Conservation (phyloP, 2,329 filamentous ascomycete genomes). For the Cylindrodendrum hubeiense region DNA sequence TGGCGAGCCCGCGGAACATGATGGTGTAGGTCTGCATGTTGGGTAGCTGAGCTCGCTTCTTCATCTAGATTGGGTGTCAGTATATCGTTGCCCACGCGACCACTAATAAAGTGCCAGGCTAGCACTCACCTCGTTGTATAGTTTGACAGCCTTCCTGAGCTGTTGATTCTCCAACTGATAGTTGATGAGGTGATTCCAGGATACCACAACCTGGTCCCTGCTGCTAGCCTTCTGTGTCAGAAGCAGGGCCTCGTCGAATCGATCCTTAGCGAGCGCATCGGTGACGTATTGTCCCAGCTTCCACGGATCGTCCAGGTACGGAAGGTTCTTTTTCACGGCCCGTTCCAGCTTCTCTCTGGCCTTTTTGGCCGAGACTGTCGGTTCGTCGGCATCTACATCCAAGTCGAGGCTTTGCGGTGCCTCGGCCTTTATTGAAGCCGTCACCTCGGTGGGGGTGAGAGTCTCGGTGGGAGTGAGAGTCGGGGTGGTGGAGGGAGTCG, state of each 20-base stretch:
- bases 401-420: slow-evolving; percentile 39
- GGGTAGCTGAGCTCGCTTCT: slow-evolving; percentile 86
- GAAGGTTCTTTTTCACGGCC: slow-evolving; percentile 67
- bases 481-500: slow-evolving; percentile 6
- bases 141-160: slow-evolving; percentile 76
- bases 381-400: slow-evolving; percentile 27
- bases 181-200: slow-evolving; percentile 90
- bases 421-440: slow-evolving; percentile 29
- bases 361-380: slow-evolving; percentile 33
- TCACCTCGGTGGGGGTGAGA: not conserved
- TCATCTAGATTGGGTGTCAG: slow-evolving; percentile 75
- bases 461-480: not conserved
- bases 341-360: slow-evolving; percentile 48
- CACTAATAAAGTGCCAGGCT: not conserved
- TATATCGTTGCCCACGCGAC: not conserved
- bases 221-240: slow-evolving; percentile 79
- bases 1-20: slow-evolving; percentile 80
- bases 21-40: slow-evolving; percentile 88
- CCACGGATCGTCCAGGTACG: slow-evolving; percentile 76
- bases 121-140: slow-evolving; percentile 84
- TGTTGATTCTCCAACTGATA: slow-evolving; percentile 73
- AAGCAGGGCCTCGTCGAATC: slow-evolving; percentile 75
- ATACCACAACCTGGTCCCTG: slow-evolving; percentile 74
- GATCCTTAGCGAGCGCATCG: slow-evolving; percentile 67
- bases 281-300: slow-evolving; percentile 78